Conservation (phyloP, 2,329 filamentous ascomycete species). For the Sordariomycetes sp. region DNA sequence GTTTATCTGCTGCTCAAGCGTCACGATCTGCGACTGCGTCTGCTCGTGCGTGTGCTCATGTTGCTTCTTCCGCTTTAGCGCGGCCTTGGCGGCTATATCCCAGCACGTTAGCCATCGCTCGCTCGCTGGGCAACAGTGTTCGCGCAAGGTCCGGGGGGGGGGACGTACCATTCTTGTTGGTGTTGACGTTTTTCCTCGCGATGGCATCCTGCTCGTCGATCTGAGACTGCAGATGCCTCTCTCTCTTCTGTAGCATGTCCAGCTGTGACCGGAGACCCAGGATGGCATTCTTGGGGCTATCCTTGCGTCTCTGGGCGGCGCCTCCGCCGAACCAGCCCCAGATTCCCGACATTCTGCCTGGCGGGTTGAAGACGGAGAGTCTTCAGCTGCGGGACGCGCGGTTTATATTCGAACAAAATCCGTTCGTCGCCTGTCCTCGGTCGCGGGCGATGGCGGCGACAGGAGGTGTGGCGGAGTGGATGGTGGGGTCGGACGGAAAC, state of each 20-base stretch:
- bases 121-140: background rate
- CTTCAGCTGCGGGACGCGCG: background rate
- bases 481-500: conserved; percentile 2
- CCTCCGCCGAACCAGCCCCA: conserved; percentile 89
- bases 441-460: background rate
- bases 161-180: conserved; percentile 78
- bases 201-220: conserved; percentile 86
- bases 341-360: conserved; percentile 7
- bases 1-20: conserved; percentile 90
- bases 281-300: conserved; percentile 94
- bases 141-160: background rate
- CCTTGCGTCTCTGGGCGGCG: conserved; percentile 73
- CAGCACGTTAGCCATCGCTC: conserved; percentile 2
- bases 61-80: conserved; percentile 85
- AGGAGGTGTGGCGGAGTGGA: background rate
- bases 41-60: conserved; percentile 88
- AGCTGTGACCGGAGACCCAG: conserved; percentile 75
- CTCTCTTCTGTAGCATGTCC: conserved; percentile 95
- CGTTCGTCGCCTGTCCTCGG: background rate
- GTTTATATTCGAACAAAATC: background rate
- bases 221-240: conserved; percentile 80
- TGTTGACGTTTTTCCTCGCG: conserved; percentile 74
- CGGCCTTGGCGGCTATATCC: conserved; percentile 68
- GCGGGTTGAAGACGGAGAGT: background rate
- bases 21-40: conserved; percentile 78